Evolutionary conservation across 2,329 filamentous ascomycete species (phyloP).

Genomic region (Zymoseptoria passerinii): DNA sequence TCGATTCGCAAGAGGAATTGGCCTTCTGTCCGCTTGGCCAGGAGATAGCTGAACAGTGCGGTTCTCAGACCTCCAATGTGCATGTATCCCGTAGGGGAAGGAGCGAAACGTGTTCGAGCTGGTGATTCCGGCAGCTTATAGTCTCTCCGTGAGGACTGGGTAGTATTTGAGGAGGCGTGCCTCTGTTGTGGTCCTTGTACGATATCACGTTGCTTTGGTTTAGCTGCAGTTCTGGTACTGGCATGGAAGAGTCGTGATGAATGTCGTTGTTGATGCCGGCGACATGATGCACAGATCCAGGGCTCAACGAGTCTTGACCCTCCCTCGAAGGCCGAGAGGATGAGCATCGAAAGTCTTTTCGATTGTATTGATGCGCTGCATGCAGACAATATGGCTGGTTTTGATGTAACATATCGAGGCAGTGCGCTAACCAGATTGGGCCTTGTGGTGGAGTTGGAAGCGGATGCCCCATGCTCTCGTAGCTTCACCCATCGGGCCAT

Average conservation of each 20-base stretch:
- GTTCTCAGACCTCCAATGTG: slow-evolving; percentile 88
- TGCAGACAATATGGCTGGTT: too few species aligned
- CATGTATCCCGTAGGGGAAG: slow-evolving; percentile 87
- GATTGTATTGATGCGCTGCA: not conserved
- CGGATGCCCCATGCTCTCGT: not conserved
- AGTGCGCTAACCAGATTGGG: not conserved
- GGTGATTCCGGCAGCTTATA: slow-evolving; percentile 47
- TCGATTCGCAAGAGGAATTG: slow-evolving; percentile 88
- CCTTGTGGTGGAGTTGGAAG: not conserved
- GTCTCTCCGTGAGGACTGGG: slow-evolving; percentile 7
- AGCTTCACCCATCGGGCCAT: not conserved
- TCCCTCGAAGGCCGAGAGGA: not conserved
- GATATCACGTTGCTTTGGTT: not conserved
- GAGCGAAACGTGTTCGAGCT: slow-evolving; percentile 79
- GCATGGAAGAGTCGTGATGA: slow-evolving; percentile 1
- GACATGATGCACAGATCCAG: slow-evolving; percentile 21
- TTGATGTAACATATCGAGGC: not conserved
- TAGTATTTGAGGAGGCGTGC: not conserved
- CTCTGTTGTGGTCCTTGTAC: not conserved
- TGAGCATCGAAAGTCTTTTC: not conserved
- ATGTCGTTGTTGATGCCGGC: slow-evolving; percentile 2
- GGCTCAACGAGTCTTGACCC: not conserved
- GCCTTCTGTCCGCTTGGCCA: slow-evolving; percentile 79
- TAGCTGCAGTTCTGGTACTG: not conserved
- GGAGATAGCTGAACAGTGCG: slow-evolving; percentile 87